phyloP scores from a whole-genome alignment of 1,139 yeast species.

The Pichia sp. region DNA sequence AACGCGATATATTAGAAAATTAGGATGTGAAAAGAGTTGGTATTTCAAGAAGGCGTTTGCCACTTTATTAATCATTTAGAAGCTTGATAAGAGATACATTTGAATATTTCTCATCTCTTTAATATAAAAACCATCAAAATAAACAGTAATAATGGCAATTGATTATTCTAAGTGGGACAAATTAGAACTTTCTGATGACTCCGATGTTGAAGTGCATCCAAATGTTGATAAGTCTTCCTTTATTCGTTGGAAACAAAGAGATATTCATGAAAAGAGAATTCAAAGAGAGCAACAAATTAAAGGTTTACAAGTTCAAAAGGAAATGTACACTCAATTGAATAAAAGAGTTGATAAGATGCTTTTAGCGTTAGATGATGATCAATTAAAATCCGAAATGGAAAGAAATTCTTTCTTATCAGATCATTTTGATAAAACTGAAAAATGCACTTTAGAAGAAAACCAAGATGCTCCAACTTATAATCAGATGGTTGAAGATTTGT shows the following conservation, averaged over 20 bases:
- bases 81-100: too few relatives aligned
- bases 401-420: slow-evolving; percentile 41
- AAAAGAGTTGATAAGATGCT: slow-evolving; percentile 64
- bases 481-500: slow-evolving; percentile 88
- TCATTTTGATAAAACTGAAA: slow-evolving; percentile 54
- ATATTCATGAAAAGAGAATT: slow-evolving; percentile 87
- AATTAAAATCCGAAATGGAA: slow-evolving; percentile 35
- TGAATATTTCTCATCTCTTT: not conserved
- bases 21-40: too few relatives aligned
- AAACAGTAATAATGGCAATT: slow-evolving; percentile 47
- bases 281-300: slow-evolving; percentile 73
- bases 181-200: slow-evolving; percentile 90
- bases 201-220: slow-evolving; percentile 96
- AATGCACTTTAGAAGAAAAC: slow-evolving; percentile 46
- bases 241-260: slow-evolving; percentile 95
- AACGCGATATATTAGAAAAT: too few relatives aligned
- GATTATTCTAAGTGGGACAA: slow-evolving; percentile 99
- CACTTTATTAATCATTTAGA: too few relatives aligned
- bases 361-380: slow-evolving; percentile 34
- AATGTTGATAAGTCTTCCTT: slow-evolving; percentile 93
- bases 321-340: slow-evolving; percentile 73
- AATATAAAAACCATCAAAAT: not conserved
- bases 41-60: too few relatives aligned
- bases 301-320: slow-evolving; percentile 63
- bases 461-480: slow-evolving; percentile 63